These are phyloP conservation scores for Hevea brasiliensis DNA, from an alignment of 345 rosid species.

Conservation along the genomic window DNA sequence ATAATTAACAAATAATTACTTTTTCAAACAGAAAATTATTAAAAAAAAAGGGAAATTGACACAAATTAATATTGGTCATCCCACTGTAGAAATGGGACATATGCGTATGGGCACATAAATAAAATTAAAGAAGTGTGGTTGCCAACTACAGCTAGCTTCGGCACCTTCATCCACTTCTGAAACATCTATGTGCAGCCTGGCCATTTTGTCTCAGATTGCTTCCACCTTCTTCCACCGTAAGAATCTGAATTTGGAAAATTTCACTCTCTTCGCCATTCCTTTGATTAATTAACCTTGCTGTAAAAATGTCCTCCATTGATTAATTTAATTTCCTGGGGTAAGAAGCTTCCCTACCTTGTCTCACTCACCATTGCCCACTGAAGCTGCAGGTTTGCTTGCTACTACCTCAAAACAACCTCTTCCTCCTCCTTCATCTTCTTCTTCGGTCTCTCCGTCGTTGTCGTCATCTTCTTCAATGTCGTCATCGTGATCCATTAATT, in stretches of 20 bases:
- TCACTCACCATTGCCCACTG: conserved; percentile 12
- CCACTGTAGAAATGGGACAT: conserved; percentile 31
- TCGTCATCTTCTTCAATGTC: conserved; percentile 6
- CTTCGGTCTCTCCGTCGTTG: conserved; percentile 18
- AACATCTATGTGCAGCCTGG: not conserved
- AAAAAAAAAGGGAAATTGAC: not conserved
- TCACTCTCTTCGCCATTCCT: no score
- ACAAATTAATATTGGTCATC: not conserved
- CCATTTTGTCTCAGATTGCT: no score
- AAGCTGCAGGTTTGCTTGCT: conserved; percentile 14
- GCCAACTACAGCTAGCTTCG: not conserved
- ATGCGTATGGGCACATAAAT: conserved; percentile 15
- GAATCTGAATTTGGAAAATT: no score
- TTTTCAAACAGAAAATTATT: not conserved
- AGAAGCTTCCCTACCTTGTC: not conserved
- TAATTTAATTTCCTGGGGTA: no score
- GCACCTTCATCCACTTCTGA: not conserved
- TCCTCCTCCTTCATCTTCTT: conserved; percentile 9
- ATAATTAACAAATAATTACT: conserved; percentile 21
- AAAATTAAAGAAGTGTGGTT: not conserved
- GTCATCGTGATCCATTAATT: not conserved
- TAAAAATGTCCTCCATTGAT: not conserved
- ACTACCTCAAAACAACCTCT: conserved; percentile 16
- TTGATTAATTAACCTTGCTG: not conserved
- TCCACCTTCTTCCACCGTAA: not conserved